phyloP scores from a whole-genome alignment of 805 yeast species.

The Suhomyces sp. region DNA sequence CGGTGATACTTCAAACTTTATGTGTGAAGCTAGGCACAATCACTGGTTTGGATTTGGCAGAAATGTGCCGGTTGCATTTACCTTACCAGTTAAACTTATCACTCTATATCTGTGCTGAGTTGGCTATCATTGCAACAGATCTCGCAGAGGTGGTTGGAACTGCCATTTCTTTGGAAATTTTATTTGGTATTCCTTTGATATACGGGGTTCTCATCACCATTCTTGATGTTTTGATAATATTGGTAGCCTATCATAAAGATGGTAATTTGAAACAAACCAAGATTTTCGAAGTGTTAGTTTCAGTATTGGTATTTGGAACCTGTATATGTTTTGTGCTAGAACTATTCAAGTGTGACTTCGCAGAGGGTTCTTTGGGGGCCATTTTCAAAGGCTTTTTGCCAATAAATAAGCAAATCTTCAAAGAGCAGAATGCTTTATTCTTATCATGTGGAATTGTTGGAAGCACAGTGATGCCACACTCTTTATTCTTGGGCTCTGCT shows the following conservation, averaged over 20 bases:
- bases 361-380: slow-evolving; percentile 49
- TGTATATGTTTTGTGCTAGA: slow-evolving; percentile 74
- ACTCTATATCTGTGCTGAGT: slow-evolving; percentile 71
- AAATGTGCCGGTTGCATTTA: slow-evolving; percentile 71
- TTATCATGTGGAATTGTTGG: slow-evolving; percentile 46
- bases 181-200: slow-evolving; percentile 69
- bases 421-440: slow-evolving; percentile 38
- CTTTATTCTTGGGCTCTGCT: slow-evolving; percentile 43
- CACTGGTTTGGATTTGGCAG: slow-evolving; percentile 85
- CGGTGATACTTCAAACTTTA: slow-evolving; percentile 75
- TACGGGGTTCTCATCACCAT: slow-evolving; percentile 79
- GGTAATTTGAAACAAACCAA: slow-evolving; percentile 75
- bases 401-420: slow-evolving; percentile 24
- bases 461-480: slow-evolving; percentile 48
- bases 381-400: slow-evolving; percentile 74
- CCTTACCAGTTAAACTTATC: slow-evolving; percentile 63
- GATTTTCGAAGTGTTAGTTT: slow-evolving; percentile 73
- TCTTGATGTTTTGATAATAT: slow-evolving; percentile 72
- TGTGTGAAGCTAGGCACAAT: slow-evolving; percentile 86
- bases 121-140: slow-evolving; percentile 90
- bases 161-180: slow-evolving; percentile 77
- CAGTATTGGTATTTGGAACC: slow-evolving; percentile 66
- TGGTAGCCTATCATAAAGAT: slow-evolving; percentile 72
- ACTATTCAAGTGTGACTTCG: slow-evolving; percentile 51
- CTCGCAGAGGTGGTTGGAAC: slow-evolving; percentile 94